Conservation (phyloP, 306 rosid genomes). For the Rubus idaeus region DNA sequence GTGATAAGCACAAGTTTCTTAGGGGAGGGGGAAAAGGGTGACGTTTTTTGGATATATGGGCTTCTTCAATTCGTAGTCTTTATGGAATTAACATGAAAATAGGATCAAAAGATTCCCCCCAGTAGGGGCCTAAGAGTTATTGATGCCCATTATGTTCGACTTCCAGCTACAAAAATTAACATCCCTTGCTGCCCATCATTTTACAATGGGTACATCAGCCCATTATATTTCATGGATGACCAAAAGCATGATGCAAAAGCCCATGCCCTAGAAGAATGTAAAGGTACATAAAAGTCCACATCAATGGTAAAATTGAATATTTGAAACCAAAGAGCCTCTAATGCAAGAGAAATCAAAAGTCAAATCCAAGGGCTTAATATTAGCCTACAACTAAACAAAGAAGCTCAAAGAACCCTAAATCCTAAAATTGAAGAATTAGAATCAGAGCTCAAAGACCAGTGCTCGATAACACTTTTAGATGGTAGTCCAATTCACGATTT, state of each 20-base stretch:
- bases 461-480: neutral
- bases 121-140: too few relatives aligned
- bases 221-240: neutral
- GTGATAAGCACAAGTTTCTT: neutral
- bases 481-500: neutral
- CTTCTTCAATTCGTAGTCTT: too few relatives aligned
- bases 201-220: neutral
- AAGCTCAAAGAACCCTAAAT: neutral
- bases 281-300: too few relatives aligned
- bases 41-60: neutral
- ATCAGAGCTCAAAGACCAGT: neutral
- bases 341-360: neutral
- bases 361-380: neutral
- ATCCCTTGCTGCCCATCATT: too few relatives aligned
- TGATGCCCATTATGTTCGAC: too few relatives aligned
- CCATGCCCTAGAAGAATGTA: too few relatives aligned
- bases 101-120: too few relatives aligned
- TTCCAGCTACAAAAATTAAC: too few relatives aligned
- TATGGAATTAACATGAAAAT: too few relatives aligned
- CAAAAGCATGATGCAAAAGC: too few relatives aligned
- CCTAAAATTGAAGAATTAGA: neutral
- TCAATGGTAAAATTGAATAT: neutral
- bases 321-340: neutral
- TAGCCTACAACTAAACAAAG: neutral
- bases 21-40: neutral